A percentile compares a stretch with the other conserved stretches of the same genome.
These are phyloP conservation scores for Exophiala aquamarina DNA, from an alignment of 2,329 filamentous ascomycete species.

Conservation along the genomic window DNA sequence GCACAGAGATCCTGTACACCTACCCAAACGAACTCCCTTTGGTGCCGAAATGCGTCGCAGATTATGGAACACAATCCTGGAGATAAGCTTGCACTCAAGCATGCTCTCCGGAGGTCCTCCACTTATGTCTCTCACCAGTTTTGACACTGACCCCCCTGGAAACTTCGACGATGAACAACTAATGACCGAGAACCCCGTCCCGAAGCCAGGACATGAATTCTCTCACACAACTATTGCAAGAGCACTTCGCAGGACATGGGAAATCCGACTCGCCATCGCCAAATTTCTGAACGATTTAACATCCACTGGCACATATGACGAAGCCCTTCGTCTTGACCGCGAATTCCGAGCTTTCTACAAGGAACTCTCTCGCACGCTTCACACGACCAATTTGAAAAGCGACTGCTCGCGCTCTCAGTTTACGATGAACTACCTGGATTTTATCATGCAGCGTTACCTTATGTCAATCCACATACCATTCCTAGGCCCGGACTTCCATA, in stretches of 20 bases:
- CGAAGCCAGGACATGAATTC: slow-evolving; percentile 30
- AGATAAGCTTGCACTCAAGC: slow-evolving; percentile 33
- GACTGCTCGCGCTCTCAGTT: slow-evolving; percentile 25
- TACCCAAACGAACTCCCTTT: slow-evolving; percentile 27
- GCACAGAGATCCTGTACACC: slow-evolving; percentile 54
- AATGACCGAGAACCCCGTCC: slow-evolving; percentile 26
- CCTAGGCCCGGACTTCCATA: slow-evolving; percentile 31
- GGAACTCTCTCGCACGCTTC: slow-evolving; percentile 30
- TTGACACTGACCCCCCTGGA: slow-evolving; percentile 28
- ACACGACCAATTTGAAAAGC: slow-evolving; percentile 21
- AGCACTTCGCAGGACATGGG: slow-evolving; percentile 38
- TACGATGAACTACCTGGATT: slow-evolving; percentile 27
- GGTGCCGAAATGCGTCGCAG: slow-evolving; percentile 31
- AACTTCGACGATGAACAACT: slow-evolving; percentile 28
- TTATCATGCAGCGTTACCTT: slow-evolving; percentile 32
- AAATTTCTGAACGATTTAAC: slow-evolving; percentile 32
- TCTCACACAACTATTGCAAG: slow-evolving; percentile 39
- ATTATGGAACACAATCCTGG: slow-evolving; percentile 37
- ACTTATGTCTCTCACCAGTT: slow-evolving; percentile 32
- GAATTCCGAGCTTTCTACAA: slow-evolving; percentile 49
- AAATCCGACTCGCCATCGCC: slow-evolving; percentile 37
- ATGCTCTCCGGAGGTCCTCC: slow-evolving; percentile 33
- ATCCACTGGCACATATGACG: slow-evolving; percentile 27
- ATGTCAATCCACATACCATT: slow-evolving; percentile 35
- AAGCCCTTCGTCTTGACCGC: slow-evolving; percentile 35